phyloP scores from a whole-genome alignment of 2,329 filamentous ascomycete species.

The Xylariomycetidae sp. region DNA sequence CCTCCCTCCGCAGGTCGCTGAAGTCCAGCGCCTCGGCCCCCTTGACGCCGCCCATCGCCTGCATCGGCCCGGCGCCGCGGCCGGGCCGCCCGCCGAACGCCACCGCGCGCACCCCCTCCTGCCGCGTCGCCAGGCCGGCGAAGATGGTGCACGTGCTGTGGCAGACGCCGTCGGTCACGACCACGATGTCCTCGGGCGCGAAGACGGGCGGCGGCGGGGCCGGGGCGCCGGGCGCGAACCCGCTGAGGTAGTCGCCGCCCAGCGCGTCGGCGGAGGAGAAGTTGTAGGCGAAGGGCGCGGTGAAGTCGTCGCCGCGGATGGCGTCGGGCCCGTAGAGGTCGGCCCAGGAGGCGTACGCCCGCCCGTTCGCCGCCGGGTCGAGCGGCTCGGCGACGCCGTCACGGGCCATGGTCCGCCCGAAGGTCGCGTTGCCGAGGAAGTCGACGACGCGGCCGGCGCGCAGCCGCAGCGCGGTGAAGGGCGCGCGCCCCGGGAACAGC shows the following conservation, averaged over 20 bases:
- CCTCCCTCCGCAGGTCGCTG: not conserved
- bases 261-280: not conserved
- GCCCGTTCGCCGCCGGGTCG: conserved; percentile 5
- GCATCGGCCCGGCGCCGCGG: conserved; percentile 7
- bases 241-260: conserved; percentile 10
- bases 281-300: not conserved
- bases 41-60: conserved; percentile 6
- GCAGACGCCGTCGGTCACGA: conserved; percentile 7
- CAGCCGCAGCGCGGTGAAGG: conserved; percentile 45
- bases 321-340: not conserved
- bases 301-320: not conserved
- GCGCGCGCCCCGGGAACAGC: conserved; percentile 45
- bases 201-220: not conserved
- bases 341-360: not conserved
- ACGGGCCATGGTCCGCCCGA: too few species aligned
- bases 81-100: conserved; percentile 6
- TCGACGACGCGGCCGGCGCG: conserved; percentile 40
- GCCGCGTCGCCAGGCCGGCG: conserved; percentile 5
- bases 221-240: not conserved
- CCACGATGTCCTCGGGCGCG: conserved; percentile 4
- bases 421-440: conserved; percentile 29
- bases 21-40: conserved; percentile 3
- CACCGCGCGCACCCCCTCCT: conserved; percentile 2
- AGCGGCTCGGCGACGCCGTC: not conserved
- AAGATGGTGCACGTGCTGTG: conserved; percentile 7